A percentile compares a stretch with the other conserved stretches of the same genome.
Conservation (phyloP, 306 rosid species). For the Prunus mira region DNA sequence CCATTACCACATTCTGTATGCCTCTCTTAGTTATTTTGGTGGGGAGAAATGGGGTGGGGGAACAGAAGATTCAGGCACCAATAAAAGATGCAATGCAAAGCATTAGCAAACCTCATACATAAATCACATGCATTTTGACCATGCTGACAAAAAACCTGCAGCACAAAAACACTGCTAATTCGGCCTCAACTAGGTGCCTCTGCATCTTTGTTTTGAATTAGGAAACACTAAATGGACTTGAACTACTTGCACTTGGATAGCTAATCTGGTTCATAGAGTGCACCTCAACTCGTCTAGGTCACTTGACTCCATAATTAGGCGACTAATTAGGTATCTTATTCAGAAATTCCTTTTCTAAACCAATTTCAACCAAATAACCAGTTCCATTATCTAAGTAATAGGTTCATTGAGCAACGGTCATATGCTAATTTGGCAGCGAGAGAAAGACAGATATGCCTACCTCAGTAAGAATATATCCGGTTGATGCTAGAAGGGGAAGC, state of each 20-base stretch:
- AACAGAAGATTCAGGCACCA: background rate
- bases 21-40: background rate
- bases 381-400: background rate
- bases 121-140: background rate
- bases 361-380: background rate
- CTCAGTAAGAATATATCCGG: conserved; percentile 87
- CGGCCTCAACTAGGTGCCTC: no score
- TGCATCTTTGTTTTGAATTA: background rate
- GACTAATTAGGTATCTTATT: background rate
- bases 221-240: background rate
- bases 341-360: background rate
- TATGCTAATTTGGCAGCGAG: conserved; percentile 1
- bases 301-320: no score
- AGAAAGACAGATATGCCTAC: conserved; percentile 36
- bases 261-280: background rate
- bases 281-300: background rate
- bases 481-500: conserved; percentile 83
- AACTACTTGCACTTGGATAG: background rate
- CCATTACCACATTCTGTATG: background rate
- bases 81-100: background rate
- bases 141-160: background rate
- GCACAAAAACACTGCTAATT: background rate
- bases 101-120: background rate
- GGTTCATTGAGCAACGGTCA: background rate
- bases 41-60: background rate